A percentile compares a stretch with the other conserved stretches of the same genome.
Conservation (phyloP, 2,329 filamentous ascomycete species). For the Aspergillus sp. region DNA sequence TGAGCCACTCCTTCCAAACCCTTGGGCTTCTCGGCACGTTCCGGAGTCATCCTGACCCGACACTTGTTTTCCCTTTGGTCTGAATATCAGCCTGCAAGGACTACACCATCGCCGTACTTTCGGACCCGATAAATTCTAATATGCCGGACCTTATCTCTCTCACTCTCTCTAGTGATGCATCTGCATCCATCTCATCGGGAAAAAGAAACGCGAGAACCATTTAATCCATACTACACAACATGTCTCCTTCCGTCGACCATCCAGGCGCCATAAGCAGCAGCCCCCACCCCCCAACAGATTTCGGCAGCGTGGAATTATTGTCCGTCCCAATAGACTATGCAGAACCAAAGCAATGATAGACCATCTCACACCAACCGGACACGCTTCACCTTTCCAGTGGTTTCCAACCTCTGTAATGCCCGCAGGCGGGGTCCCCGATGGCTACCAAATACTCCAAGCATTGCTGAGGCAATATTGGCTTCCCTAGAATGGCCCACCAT, state of each 20-base stretch:
- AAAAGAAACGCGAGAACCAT: not conserved
- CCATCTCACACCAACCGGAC: slow-evolving; percentile 4
- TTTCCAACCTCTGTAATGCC: not conserved
- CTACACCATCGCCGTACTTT: not conserved
- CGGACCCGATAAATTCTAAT: not conserved
- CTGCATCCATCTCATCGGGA: slow-evolving; percentile 4
- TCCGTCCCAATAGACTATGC: slow-evolving; percentile 8
- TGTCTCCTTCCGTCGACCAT: not conserved
- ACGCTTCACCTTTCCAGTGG: not conserved
- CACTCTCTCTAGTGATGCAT: not conserved
- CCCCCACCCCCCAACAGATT: slow-evolving; percentile 6
- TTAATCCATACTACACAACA: not conserved
- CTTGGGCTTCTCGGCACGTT: slow-evolving; percentile 17
- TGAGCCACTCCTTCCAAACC: slow-evolving; percentile 6
- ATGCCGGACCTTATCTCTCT: not conserved
- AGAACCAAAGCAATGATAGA: not conserved
- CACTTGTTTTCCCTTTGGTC: not conserved
- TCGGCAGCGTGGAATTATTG: not conserved
- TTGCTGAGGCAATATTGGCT: slow-evolving; percentile 15
- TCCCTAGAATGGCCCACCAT: slow-evolving; percentile 15
- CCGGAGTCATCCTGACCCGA: slow-evolving; percentile 8
- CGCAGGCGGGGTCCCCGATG: slow-evolving; percentile 4
- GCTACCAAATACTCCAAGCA: slow-evolving; percentile 9
- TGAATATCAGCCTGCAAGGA: not conserved
- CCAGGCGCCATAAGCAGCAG: not conserved